Percentiles rank a stretch among this genome's conserved stretches.
Evolutionary conservation across 225 moss, liverwort and hornwort species (phyloP).

Genomic region (Ulota crispa): DNA sequence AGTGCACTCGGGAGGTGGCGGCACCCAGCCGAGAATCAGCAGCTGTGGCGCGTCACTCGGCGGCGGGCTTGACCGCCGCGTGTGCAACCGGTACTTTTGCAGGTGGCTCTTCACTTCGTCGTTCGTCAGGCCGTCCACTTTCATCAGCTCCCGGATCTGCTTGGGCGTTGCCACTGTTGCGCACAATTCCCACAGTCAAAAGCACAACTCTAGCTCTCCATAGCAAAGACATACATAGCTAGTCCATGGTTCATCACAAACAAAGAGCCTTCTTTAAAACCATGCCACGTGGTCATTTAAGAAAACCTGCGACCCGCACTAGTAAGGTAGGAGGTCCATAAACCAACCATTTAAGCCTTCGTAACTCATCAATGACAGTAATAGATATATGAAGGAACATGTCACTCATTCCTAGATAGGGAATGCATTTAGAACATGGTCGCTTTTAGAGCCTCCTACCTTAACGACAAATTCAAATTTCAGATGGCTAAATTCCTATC

Average conservation of each 20-base stretch:
- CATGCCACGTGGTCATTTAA: neutral
- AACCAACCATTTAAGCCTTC: too few relatives aligned
- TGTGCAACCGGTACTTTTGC: slow-evolving; percentile 67
- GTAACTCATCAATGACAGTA: too few relatives aligned
- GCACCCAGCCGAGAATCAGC: slow-evolving; percentile 78
- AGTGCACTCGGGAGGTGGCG: too few relatives aligned
- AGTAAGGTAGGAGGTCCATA: too few relatives aligned
- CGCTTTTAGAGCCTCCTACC: too few relatives aligned
- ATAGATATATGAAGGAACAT: too few relatives aligned
- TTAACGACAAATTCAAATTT: neutral
- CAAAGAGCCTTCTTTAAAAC: neutral
- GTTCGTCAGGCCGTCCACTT: slow-evolving; percentile 98
- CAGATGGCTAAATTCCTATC: neutral
- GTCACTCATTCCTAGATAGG: too few relatives aligned
- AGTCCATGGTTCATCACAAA: neutral
- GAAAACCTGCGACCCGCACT: too few relatives aligned
- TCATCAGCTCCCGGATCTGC: slow-evolving; percentile 97
- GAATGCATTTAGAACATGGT: too few relatives aligned
- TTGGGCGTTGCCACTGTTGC: slow-evolving; percentile 90
- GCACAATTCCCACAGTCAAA: neutral
- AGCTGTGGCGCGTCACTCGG: slow-evolving; percentile 48
- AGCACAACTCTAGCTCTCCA: neutral
- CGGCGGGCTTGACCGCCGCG: slow-evolving; percentile 50
- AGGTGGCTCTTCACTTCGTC: slow-evolving; percentile 97
- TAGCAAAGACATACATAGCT: neutral